Base-by-base conservation (phyloP, 2,329 filamentous ascomycete genomes). In the Diaporthe australafricana region DNA sequence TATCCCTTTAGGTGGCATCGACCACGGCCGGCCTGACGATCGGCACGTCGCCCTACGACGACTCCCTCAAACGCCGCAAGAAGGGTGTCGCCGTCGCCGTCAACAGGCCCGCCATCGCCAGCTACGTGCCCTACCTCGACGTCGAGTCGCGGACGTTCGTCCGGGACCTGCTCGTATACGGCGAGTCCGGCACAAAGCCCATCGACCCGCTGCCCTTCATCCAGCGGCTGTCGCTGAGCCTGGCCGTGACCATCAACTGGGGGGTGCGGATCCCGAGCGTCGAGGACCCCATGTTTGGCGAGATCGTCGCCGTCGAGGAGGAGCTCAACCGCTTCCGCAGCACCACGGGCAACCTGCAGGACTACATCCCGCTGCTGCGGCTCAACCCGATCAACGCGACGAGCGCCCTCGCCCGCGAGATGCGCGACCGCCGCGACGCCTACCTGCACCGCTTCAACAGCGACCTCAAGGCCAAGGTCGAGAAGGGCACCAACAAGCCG, bases 11-110 rank as follows among this genome's bases (percentile, higher is more conserved):
- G 71, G 71, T 73, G 4, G 72, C 72, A 3, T 71, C 92, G 87
- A 79, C 77, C 38, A 76, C 75, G 1, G 74, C 78, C 2, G 78
- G 80, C 8, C 80, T 78, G 0, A 80, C 78, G 17, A 91, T 93
- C 68, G 91, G 91, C 2, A 92, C 90, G 1, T 91, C 89, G 0
- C 91, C 91, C 0, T 92, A 90, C 89, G 90, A 92, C 75, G 90
- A 92, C 67, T 91, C 88, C 20, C 91, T 89, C 81, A 92, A 92
- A 78, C 84, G 86, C 14, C 84, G 90, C 8, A 85, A 91, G 50
- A 92, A 92, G 83, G 90, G 90, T 3, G 90, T 90, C 0, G 90
- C 90, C 0, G 91, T 90, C 0, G 90, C 90, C 0, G 82, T 93
- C 55, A 93, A 93, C 79, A 85, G 88, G 6, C 89, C 90, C 0